phyloP scores from a whole-genome alignment of 129 eudicot species.

The Centrapalus pauciflorus region DNA sequence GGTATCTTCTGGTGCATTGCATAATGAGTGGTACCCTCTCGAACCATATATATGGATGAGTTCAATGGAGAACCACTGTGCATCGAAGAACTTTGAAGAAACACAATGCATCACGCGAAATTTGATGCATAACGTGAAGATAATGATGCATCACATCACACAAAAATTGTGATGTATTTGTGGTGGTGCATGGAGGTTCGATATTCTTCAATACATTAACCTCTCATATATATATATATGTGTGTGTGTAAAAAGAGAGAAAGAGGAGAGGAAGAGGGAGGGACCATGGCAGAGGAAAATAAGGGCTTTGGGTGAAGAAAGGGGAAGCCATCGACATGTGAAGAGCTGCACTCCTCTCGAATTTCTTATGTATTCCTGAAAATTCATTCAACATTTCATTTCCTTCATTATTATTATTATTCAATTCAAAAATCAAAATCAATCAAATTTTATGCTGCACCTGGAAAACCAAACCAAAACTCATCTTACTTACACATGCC shows the following conservation, averaged over 20 bases:
- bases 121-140: no score
- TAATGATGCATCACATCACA: no score
- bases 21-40: no score
- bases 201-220: no score
- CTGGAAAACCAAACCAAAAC: not conserved
- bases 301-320: constrained; percentile 88
- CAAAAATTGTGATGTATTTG: no score
- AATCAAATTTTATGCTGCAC: not conserved
- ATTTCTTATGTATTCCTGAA: constrained; percentile 72
- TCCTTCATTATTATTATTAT: not conserved
- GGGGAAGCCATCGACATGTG: constrained; percentile 95
- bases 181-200: no score
- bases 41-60: no score
- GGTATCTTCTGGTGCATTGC: no score
- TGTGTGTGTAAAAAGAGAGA: constrained; percentile 1
- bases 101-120: no score
- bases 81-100: no score
- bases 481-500: no score
- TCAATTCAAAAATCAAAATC: not conserved
- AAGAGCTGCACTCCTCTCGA: constrained; percentile 86
- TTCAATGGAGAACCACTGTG: no score
- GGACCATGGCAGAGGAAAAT: constrained; percentile 98
- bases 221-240: not conserved
- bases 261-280: constrained; percentile 32
- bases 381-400: constrained; percentile 7